Evolutionary conservation across 345 rosid genomes (phyloP).

Genomic region (Eucalyptus pauciflora): DNA sequence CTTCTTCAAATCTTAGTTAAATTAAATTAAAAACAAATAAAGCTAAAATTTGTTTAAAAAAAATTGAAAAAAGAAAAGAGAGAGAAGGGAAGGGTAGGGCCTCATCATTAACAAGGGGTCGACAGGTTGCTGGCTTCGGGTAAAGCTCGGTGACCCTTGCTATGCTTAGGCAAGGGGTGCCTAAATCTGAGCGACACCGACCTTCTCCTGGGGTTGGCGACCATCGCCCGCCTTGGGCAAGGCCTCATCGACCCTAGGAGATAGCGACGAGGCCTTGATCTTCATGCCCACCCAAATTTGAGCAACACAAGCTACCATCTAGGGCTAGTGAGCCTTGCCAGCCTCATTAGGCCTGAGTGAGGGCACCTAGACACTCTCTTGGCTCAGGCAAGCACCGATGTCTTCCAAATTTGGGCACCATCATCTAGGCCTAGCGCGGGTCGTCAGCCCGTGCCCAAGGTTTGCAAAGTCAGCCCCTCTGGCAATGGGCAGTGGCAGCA

Average conservation of each 20-base stretch:
- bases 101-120: fast-evolving
- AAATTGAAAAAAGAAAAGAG: no score
- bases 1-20: background rate
- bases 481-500: fast-evolving
- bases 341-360: no score
- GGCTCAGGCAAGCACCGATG: fast-evolving
- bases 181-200: fast-evolving
- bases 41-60: background rate
- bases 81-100: background rate
- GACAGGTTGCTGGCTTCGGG: fast-evolving
- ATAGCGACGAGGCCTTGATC: fast-evolving
- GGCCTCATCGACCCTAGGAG: background rate
- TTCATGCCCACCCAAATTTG: background rate
- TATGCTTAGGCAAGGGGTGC: fast-evolving
- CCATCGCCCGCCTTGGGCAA: fast-evolving
- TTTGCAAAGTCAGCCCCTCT: fast-evolving
- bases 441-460: fast-evolving
- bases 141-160: fast-evolving
- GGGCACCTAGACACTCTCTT: no score
- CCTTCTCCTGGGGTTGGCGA: fast-evolving
- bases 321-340: background rate
- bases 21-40: no score
- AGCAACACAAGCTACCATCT: fast-evolving
- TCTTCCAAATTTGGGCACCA: no score
- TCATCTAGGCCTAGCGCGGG: no score